Conservation (phyloP, 768 basidiomycete genomes). For the Ramaria sp. region DNA sequence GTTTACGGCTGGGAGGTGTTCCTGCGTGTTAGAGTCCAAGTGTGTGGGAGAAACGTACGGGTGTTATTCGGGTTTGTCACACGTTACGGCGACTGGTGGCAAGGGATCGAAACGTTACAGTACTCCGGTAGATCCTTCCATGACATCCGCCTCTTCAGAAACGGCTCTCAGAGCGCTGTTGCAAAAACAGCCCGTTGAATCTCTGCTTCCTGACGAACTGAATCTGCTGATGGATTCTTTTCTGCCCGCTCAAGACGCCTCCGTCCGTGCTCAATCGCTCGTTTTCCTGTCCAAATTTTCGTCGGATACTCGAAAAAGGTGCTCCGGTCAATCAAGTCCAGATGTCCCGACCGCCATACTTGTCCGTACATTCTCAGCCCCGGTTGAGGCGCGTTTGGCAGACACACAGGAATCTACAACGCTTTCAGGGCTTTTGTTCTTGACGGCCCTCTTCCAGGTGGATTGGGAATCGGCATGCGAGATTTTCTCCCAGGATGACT, state of each 20-base stretch:
- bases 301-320: constrained; percentile 49
- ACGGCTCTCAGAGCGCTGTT: neutral
- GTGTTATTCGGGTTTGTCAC: no score
- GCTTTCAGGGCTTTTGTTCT: constrained; percentile 49
- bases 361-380: constrained; percentile 38
- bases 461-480: constrained; percentile 55
- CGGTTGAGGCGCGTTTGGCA: constrained; percentile 38
- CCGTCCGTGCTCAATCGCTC: constrained; percentile 56
- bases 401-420: constrained; percentile 45
- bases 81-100: no score
- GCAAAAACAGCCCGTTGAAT: neutral
- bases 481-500: constrained; percentile 54
- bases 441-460: constrained; percentile 78
- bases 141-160: neutral
- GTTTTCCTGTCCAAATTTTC: constrained; percentile 40
- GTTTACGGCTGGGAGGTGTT: no score
- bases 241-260: constrained; percentile 32
- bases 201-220: constrained; percentile 46
- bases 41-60: no score
- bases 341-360: constrained; percentile 38
- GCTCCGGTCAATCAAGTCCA: constrained; percentile 27
- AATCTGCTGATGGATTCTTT: constrained; percentile 42
- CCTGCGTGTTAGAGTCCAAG: no score
- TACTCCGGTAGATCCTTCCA: neutral
- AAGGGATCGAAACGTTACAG: no score